Conservation (phyloP, 2,329 filamentous ascomycete genomes). For the Hansfordia pulvinata region DNA sequence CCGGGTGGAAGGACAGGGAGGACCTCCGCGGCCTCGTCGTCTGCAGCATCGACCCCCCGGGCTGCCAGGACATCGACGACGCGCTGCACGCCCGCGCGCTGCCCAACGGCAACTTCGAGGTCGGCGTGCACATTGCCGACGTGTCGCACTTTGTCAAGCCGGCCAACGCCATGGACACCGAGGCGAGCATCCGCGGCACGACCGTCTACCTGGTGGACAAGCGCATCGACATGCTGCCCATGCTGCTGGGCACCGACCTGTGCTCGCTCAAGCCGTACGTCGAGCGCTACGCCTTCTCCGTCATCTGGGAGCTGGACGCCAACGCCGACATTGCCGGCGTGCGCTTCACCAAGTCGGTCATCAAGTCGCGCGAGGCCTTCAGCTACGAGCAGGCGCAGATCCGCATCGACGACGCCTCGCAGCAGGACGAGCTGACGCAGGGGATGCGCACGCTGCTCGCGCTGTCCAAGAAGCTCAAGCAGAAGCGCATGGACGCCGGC, state of each 20-base stretch:
- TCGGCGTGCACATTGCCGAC: constrained; percentile 96
- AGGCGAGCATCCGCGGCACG: constrained; percentile 86
- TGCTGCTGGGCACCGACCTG: constrained; percentile 87
- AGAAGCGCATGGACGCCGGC: constrained; percentile 93
- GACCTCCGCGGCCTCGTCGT: constrained; percentile 80
- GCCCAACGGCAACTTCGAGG: constrained; percentile 87
- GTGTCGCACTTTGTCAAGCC: constrained; percentile 99
- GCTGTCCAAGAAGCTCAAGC: constrained; percentile 84
- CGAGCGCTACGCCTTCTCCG: constrained; percentile 82
- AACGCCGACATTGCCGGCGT: constrained; percentile 74
- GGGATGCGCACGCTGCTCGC: constrained; percentile 79
- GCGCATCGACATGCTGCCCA: constrained; percentile 97
- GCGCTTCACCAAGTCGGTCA: constrained; percentile 96
- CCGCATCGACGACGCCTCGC: constrained; percentile 77
- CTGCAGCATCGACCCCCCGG: constrained; percentile 93
- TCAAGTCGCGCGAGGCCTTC: constrained; percentile 91
- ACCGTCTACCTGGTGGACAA: constrained; percentile 98
- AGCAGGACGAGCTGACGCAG: constrained; percentile 77
- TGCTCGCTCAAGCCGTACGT: constrained; percentile 96
- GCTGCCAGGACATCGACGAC: constrained; percentile 97
- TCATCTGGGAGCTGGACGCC: constrained; percentile 76
- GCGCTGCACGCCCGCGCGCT: constrained; percentile 77
- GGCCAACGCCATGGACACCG: constrained; percentile 90
- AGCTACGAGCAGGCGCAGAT: constrained; percentile 95
- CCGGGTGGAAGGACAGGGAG: constrained; percentile 73